Conservation (phyloP, 768 basidiomycete genomes). For the Russula sp. region DNA sequence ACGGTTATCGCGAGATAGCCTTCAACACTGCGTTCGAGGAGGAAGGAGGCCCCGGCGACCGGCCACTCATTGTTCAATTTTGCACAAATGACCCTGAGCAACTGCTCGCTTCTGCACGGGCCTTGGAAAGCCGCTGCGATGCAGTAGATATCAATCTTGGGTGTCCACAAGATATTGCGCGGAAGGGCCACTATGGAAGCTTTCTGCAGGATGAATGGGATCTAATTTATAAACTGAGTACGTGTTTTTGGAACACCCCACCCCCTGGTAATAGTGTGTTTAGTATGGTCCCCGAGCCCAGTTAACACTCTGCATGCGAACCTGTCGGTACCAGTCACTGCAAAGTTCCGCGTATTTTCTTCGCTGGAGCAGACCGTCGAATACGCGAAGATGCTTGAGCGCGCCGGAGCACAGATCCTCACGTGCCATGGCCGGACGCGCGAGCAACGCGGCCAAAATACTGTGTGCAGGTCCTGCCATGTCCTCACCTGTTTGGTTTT, state of each 20-base stretch:
- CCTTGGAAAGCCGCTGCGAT: slow-evolving; percentile 76
- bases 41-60: slow-evolving; percentile 74
- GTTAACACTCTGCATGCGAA: slow-evolving; percentile 83
- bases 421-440: slow-evolving; percentile 89
- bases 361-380: slow-evolving; percentile 82
- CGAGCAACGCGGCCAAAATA: slow-evolving; percentile 85
- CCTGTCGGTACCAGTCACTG: slow-evolving; percentile 88
- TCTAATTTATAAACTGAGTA: slow-evolving; percentile 73
- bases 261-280: background rate
- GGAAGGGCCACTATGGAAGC: slow-evolving; percentile 77
- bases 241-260: slow-evolving; percentile 25
- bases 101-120: slow-evolving; percentile 70
- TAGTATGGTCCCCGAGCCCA: slow-evolving; percentile 29
- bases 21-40: slow-evolving; percentile 71
- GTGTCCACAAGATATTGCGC: slow-evolving; percentile 94
- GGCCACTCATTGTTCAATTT: slow-evolving; percentile 89
- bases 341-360: slow-evolving; percentile 91
- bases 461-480: slow-evolving; percentile 38
- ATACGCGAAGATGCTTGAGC: slow-evolving; percentile 94
- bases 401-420: slow-evolving; percentile 90
- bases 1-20: slow-evolving; percentile 51
- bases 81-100: slow-evolving; percentile 84
- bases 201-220: slow-evolving; percentile 97
- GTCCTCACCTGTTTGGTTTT: background rate
- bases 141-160: slow-evolving; percentile 93